These are phyloP conservation scores for Diplodia sapinea DNA, from an alignment of 2,329 filamentous ascomycete genomes.

Conservation along the genomic window DNA sequence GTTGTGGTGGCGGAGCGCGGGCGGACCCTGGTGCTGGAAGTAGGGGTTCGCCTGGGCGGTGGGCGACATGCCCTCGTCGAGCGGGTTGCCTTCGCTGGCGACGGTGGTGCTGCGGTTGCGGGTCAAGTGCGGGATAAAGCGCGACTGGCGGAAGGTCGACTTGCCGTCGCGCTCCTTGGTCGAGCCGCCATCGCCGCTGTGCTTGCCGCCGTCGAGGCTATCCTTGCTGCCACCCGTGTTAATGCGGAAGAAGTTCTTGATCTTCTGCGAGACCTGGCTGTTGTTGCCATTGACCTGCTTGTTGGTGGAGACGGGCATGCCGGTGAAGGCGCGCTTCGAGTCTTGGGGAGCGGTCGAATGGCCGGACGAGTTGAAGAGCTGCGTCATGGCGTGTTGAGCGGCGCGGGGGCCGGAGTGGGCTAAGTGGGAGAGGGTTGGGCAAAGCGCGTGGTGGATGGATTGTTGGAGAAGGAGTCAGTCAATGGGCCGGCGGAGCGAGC, in stretches of 20 bases:
- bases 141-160: constrained; percentile 77
- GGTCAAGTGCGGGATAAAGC: constrained; percentile 86
- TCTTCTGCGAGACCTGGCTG: constrained; percentile 65
- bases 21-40: constrained; percentile 94
- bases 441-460: constrained; percentile 17
- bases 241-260: constrained; percentile 74
- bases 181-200: constrained; percentile 50
- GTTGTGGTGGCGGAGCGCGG: constrained; percentile 91
- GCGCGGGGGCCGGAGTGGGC: constrained; percentile 19
- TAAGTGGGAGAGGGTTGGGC: constrained; percentile 18
- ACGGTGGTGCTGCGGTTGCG: constrained; percentile 89
- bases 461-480: constrained; percentile 24
- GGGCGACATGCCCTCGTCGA: constrained; percentile 88
- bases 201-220: constrained; percentile 45
- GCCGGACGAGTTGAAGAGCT: constrained; percentile 50
- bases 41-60: constrained; percentile 96
- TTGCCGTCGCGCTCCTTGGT: constrained; percentile 64
- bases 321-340: constrained; percentile 57
- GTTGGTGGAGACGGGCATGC: constrained; percentile 53
- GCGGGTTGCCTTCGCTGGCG: constrained; percentile 86
- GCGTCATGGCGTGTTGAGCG: constrained; percentile 45
- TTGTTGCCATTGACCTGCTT: constrained; percentile 56
- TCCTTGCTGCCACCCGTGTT: constrained; percentile 60
- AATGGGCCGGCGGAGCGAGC: constrained; percentile 34
- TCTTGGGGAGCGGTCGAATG: constrained; percentile 44